Base-by-base conservation (phyloP, 352 stramenopile species). In the Pelagophyceae sp. region DNA sequence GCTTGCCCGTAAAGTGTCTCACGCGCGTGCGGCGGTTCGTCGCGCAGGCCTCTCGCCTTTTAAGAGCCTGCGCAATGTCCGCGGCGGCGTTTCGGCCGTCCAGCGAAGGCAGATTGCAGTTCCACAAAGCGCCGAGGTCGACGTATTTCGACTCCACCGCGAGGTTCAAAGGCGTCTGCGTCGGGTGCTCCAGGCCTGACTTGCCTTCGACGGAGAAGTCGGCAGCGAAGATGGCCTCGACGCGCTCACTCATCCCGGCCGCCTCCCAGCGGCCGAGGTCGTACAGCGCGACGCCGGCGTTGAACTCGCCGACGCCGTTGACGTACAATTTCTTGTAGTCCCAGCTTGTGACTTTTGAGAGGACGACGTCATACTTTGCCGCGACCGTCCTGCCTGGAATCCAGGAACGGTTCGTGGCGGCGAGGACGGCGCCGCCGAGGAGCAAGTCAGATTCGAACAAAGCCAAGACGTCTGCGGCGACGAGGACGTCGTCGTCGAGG, bases 211-310 rank as follows among this genome's bases (percentile, higher is more conserved):
- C n/a, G 23, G 17, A 33, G 23, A 65, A 25, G 5, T 17, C 6
- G 2, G 23, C 29, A 17, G 23, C 29, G 29, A 72, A 45, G 29
- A n/a, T 45, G 29, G 29, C 63, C 35, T 72, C 63, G 11, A 35
- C 31, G 31, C 3, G 11, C 1, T 15, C 3, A n/a, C 29, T 72
- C 6, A 72, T 11, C 3, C 27, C 27, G 29, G 19, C 15, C 29
- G 31, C 31, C 63, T 35, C 3, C 63, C 63, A 72, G 31, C 27
- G 6, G 6, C 5, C 63, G 35, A 72, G 63, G 35, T 72, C 63
- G 35, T 50, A 72, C 29, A 72, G 15, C 6, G 35, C 35, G 35
- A 72, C 63, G 63, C 63, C 63, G 6, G 63, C 63, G 63, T 72
- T 72, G 35, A 72, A 72, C 63, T 50, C 63, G 6, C 29, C 6